Base-by-base conservation (phyloP, 768 basidiomycete genomes). In the Hericium rajendrae region DNA sequence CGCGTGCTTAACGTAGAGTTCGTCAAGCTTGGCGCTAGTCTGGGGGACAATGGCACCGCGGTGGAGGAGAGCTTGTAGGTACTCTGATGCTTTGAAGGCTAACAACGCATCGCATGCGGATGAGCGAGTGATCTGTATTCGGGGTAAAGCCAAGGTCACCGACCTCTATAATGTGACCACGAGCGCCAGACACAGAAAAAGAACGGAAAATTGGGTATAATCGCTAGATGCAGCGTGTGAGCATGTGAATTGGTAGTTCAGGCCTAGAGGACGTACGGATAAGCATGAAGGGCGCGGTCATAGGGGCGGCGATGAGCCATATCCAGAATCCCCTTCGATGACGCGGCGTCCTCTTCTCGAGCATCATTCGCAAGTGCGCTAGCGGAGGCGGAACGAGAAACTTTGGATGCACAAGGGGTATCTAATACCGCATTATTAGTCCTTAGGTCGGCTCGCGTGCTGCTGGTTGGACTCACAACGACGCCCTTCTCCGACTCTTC, bases 171-270 rank as follows among this genome's bases (percentile, higher is more conserved):
- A 69, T 92, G 89, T 41, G 84, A 85, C 88, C 88, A 92, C 46
- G 87, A 83, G 48, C 89, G 77, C 89, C 89, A 92, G 10, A 76
- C 79, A 63, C 87, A 90, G 70, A 88, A 92, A 73, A 92, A 89
- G 68, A 92, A 85, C 0, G 89, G 89, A 20, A 92, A 69, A 67
- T 92, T 92, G 32, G 89, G 90, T 70, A 91, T 81, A 48, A 91
- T 66, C 24, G 89, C 89, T 91, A 57, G 16, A 28, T 11, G 18
- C 46, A 55, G 48, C 18, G 18, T 20, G 13, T 54, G 37, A 52
- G 51, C 41, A n/a, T 18, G 39, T 9, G 22, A 22, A 10, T 15
- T 38, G 4, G 28, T 26, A 5, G 12, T 20, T 9, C 11, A 9
- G 48, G 24, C 12, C 48, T 26, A 13, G 22, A 53, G 24, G 16